These are phyloP conservation scores for Globisporangium heterothallicum DNA, from an alignment of 352 stramenopile species.

Conservation along the genomic window DNA sequence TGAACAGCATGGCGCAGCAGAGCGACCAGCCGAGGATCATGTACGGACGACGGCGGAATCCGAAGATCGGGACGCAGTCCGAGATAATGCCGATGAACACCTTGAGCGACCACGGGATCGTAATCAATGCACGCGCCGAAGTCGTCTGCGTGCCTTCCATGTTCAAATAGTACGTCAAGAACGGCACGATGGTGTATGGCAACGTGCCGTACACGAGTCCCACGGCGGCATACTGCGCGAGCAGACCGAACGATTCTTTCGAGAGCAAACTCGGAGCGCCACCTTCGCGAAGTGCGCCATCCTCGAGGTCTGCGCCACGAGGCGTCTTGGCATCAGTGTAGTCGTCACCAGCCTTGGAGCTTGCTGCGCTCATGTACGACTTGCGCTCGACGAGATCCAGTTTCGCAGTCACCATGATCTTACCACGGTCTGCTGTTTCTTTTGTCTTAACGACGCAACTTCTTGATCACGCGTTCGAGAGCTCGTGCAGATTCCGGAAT, in stretches of 20 bases:
- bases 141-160: constrained; percentile 10
- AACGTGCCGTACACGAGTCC: constrained; percentile 13
- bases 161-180: constrained; percentile 18
- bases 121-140: constrained; percentile 11
- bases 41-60: constrained; percentile 22
- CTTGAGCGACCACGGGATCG: constrained; percentile 22
- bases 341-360: neutral
- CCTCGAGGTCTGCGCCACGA: neutral
- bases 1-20: constrained; percentile 5
- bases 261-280: constrained; percentile 7
- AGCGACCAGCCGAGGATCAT: constrained; percentile 21
- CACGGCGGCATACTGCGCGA: constrained; percentile 7
- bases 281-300: constrained; percentile 12
- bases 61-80: constrained; percentile 19
- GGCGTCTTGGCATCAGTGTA: neutral
- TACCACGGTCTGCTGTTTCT: no score
- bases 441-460: no score
- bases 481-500: no score
- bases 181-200: constrained; percentile 14
- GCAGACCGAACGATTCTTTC: constrained; percentile 11
- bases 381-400: constrained; percentile 6
- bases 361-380: constrained; percentile 3
- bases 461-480: no score
- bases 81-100: constrained; percentile 20
- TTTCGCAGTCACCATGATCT: neutral